Conservation (phyloP, 208 protist species). For the Trypanosoma grayi region DNA sequence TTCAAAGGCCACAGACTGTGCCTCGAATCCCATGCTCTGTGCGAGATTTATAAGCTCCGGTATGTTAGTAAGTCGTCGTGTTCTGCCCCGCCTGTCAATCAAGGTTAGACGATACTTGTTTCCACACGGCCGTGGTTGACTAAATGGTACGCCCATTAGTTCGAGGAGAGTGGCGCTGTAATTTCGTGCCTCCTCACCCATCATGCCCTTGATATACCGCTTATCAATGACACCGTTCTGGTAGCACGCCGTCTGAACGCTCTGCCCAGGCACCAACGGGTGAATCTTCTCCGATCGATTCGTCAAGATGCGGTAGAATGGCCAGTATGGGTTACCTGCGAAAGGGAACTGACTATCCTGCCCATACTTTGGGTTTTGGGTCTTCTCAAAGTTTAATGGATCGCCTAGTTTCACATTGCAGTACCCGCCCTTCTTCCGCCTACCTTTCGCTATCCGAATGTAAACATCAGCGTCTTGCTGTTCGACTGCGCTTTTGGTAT, state of each 20-base stretch:
- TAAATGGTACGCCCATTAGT: constrained; percentile 12
- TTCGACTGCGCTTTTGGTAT: constrained; percentile 16
- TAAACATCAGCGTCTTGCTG: constrained; percentile 26
- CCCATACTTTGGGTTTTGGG: constrained; percentile 22
- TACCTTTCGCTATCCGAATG: constrained; percentile 24
- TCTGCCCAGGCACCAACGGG: constrained; percentile 18
- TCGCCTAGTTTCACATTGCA: constrained; percentile 34
- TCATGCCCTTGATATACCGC: constrained; percentile 27
- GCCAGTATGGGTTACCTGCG: constrained; percentile 33
- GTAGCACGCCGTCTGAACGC: constrained; percentile 28
- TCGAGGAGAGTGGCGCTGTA: constrained; percentile 18
- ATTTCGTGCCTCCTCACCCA: constrained; percentile 19
- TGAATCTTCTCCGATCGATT: constrained; percentile 25
- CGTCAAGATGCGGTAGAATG: constrained; percentile 32
- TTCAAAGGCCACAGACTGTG: constrained; percentile 29
- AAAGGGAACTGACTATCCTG: constrained; percentile 33
- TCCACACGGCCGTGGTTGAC: constrained; percentile 12
- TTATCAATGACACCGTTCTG: constrained; percentile 33
- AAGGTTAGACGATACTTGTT: constrained; percentile 29
- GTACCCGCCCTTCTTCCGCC: constrained; percentile 20
- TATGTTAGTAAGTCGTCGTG: constrained; percentile 27
- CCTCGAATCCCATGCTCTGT: constrained; percentile 17
- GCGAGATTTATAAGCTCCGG: constrained; percentile 21
- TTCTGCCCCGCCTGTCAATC: constrained; percentile 28
- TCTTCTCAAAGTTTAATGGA: constrained; percentile 20